Evolutionary conservation across 257 asterid species (phyloP), one percentile per base, ranked within the genome.

Genomic region (Ilex asprella): DNA sequence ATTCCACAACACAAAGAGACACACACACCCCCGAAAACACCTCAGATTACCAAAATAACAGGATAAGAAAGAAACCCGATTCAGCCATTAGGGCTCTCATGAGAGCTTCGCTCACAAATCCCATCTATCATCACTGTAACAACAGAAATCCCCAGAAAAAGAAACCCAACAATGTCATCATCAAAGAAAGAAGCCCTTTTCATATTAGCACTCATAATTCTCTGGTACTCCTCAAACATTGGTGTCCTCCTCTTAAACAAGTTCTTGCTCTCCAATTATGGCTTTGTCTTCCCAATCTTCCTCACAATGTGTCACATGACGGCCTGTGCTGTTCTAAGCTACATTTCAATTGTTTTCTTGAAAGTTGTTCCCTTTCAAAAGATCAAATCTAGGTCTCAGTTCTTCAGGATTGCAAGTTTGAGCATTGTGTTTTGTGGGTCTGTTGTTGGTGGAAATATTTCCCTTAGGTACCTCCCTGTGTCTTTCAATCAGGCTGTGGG

Each of bases 271-370:
- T 89, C 97, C 7, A 86, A 77, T 68, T 89, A 86, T 75, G 97
- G 97, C 32, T 83, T 86, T 55, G 73, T 82, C 3, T 89, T 72
- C 72, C 99, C 99, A 2, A 75, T 89, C 27, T 92, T 92, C 79
- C 95, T 92, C 67, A 92, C 99, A 63, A 92, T 92, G 96, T 89
- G 97, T 77, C 99, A 92, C 84, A 92, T 92, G 99, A 69, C 95
- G 1, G 97, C 99, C 67, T 92, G 97, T 71, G 89, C 99, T 39
- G 60, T 83, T 56, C 86, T 89, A 78, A 92, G 99, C 80, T 83
- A 89, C 80, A 15, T 89, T 68, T 89, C 99, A 41, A 81, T 92
- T 58, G 64, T 79, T 50, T 83, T 86, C 79, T 76, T 92, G 55
- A 86, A 86, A 54, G 43, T 92, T 6, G 96, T 85, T 29, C 96